Evolutionary conservation across 371 early-diverging fungal species (phyloP).

Genomic region (Basidiobolus meristosporus): DNA sequence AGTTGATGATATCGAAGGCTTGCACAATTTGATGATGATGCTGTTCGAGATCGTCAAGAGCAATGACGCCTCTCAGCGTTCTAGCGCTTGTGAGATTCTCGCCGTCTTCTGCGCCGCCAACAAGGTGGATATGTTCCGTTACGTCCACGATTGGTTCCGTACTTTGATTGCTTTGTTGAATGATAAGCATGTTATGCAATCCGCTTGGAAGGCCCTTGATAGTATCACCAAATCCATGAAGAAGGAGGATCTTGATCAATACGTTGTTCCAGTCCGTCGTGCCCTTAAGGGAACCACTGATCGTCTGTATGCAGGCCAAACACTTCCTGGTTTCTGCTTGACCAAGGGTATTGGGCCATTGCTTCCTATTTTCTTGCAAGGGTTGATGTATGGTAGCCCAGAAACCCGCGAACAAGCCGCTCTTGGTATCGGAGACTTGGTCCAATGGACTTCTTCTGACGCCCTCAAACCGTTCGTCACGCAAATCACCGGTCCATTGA

Average conservation of each 20-base stretch:
- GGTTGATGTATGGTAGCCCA: constrained; percentile 73
- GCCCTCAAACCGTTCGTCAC: constrained; percentile 82
- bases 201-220: constrained; percentile 62
- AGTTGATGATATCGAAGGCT: constrained; percentile 55
- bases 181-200: constrained; percentile 26
- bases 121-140: constrained; percentile 37
- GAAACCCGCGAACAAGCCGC: constrained; percentile 78
- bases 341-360: constrained; percentile 85
- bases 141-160: constrained; percentile 69
- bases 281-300: constrained; percentile 33
- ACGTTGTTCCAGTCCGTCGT: constrained; percentile 48
- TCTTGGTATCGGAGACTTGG: constrained; percentile 60
- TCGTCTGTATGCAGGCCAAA: constrained; percentile 22
- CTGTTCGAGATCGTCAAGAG: constrained; percentile 42
- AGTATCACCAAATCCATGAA: constrained; percentile 59
- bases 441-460: constrained; percentile 45
- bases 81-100: constrained; percentile 23
- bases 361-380: constrained; percentile 82
- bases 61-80: constrained; percentile 24
- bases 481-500: constrained; percentile 89
- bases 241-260: constrained; percentile 69
- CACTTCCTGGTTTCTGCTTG: constrained; percentile 70
- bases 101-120: constrained; percentile 44
- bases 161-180: constrained; percentile 33
- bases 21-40: constrained; percentile 44